Base-by-base conservation (phyloP, 1,284 basidiomycete genomes). In the Ganoderma leucocontextum region DNA sequence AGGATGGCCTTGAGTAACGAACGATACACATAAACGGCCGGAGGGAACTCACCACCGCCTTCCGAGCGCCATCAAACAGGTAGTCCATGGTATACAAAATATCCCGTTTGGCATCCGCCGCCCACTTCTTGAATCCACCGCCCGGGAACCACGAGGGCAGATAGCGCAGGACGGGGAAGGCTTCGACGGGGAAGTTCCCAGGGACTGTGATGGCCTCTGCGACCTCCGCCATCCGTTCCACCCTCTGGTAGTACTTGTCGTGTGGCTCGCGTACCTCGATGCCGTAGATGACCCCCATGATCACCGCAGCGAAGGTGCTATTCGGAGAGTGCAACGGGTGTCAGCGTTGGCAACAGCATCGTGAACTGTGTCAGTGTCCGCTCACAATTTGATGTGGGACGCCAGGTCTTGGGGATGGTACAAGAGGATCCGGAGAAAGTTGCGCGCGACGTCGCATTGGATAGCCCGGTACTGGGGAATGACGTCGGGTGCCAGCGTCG, bases 261-360 rank as follows among this genome's bases (percentile, higher is more conserved):
- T 76, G 67, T 0, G 66, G 65, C 9, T 75, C 72, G n/a, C 71
- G 60, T 9, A 75, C 72, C 39, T 76, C 70, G 39, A 81, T 76
- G n/a, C 81, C 81, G 68, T 82, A 76, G 1, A 77, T 67, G 17
- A 81, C 73, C 15, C 69, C 71, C 65, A 80, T 70, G 41, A 78
- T 76, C 25, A 77, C 71, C 2, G 78, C 77, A 15, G 75, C 78
- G 44, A 74, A 73, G 15, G 73, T 72, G 59, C 81, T 82, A 25
- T 0, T n/a, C 9, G 8, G 0, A 57, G 25, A 33, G 39, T 10
- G 25, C 2, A 19, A 35, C 6, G n/a, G 29, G 9, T 17, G 17
- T 10, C 4, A 36, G 25, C 2, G n/a, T n/a, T n/a, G n/a, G n/a
- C 17, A 2, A 17, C 53, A 44, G 38, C 25, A 19, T 19, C n/a